Evolutionary conservation across 1,139 yeast species (phyloP).

Genomic region (Geotrichum reessii): DNA sequence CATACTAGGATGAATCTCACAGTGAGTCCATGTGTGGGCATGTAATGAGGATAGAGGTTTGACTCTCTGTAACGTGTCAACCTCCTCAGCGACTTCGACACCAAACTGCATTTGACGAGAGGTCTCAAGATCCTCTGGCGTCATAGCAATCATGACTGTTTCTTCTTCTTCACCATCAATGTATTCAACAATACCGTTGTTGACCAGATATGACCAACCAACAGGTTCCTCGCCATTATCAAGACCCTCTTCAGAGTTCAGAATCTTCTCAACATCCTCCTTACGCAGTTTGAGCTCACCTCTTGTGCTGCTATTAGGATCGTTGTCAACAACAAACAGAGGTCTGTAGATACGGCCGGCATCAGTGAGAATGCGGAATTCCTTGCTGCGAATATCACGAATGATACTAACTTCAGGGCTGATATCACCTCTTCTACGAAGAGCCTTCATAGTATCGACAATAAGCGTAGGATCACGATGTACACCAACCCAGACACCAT

Average conservation of each 20-base stretch:
- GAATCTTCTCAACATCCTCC: constrained; percentile 68
- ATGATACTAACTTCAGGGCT: constrained; percentile 95
- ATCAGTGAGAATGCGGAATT: constrained; percentile 91
- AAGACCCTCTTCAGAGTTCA: constrained; percentile 58
- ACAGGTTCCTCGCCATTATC: constrained; percentile 49
- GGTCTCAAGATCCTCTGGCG: constrained; percentile 90
- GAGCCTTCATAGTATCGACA: constrained; percentile 82
- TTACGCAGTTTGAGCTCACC: constrained; percentile 81
- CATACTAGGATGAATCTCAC: constrained; percentile 99
- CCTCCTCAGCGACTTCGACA: constrained; percentile 42
- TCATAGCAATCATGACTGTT: constrained; percentile 97
- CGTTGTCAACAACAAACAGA: constrained; percentile 81
- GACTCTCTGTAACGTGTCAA: constrained; percentile 83
- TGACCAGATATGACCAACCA: constrained; percentile 81
- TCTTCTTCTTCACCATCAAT: constrained; percentile 98
- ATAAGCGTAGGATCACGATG: constrained; percentile 92
- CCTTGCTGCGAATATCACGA: constrained; percentile 94
- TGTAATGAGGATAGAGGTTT: constrained; percentile 59
- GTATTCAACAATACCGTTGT: constrained; percentile 85
- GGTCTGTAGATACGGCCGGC: constrained; percentile 98
- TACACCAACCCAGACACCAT: constrained; percentile 99
- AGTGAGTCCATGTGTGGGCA: constrained; percentile 91
- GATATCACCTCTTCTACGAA: constrained; percentile 93
- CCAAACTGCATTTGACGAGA: constrained; percentile 50
- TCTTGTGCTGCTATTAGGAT: constrained; percentile 59